phyloP scores from a whole-genome alignment of 805 yeast genomes.

The Pichia exigua region DNA sequence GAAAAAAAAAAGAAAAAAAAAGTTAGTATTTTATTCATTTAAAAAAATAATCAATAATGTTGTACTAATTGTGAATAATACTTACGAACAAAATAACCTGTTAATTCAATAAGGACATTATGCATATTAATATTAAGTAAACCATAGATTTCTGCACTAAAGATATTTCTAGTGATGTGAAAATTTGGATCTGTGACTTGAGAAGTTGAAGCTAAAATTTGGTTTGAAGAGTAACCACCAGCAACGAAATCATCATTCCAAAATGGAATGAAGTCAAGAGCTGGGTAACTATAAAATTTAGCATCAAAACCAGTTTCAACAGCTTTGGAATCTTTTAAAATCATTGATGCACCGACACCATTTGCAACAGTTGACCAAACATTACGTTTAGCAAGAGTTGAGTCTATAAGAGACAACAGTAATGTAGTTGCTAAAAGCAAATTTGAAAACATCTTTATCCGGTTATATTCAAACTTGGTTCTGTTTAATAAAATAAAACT shows the following conservation, averaged over 20 bases:
- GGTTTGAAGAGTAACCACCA: neutral
- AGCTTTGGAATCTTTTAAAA: neutral
- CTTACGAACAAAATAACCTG: conserved; percentile 12
- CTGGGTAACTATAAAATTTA: neutral
- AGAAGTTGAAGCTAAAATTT: neutral
- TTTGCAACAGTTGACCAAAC: conserved; percentile 2
- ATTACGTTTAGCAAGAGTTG: neutral
- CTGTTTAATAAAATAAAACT: neutral
- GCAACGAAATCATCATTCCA: conserved; percentile 2
- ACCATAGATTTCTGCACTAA: neutral
- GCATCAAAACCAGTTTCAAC: conserved; percentile 5
- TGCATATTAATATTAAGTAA: conserved; percentile 2
- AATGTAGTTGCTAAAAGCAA: conserved; percentile 2
- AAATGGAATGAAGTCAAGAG: neutral
- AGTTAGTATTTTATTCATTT: conserved; percentile 15
- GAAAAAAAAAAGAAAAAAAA: conserved; percentile 6
- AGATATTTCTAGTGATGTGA: neutral
- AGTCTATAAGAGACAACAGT: neutral
- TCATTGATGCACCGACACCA: conserved; percentile 3
- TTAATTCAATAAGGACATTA: conserved; percentile 6
- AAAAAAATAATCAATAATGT: conserved; percentile 3
- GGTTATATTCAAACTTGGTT: neutral
- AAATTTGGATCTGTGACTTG: conserved; percentile 7
- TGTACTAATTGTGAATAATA: neutral
- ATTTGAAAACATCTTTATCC: conserved; percentile 4